Conservation (phyloP, 176 grass and related monocot genomes). For the Musa beccarii region DNA sequence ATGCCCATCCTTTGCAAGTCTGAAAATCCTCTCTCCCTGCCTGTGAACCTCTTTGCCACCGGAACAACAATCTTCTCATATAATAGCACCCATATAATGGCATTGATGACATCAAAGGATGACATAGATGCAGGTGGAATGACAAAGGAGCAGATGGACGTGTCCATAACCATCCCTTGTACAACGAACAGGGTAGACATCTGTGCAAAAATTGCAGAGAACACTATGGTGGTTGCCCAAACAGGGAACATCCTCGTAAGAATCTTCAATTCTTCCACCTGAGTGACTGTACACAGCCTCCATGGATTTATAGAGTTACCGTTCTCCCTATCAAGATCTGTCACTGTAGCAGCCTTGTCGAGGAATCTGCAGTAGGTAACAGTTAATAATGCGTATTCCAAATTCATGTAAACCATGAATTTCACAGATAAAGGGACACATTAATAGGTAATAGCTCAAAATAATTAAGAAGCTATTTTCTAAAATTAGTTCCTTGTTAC, state of each 20-base stretch:
- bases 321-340: slow-evolving; percentile 29
- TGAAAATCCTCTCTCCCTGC: slow-evolving; percentile 22
- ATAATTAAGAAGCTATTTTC: too few relatives aligned
- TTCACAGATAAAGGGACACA: too few relatives aligned
- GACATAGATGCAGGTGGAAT: slow-evolving; percentile 47
- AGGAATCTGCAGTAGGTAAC: slow-evolving; percentile 26
- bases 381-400: too few relatives aligned
- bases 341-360: slow-evolving; percentile 47
- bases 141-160: slow-evolving; percentile 27
- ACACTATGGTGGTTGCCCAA: slow-evolving; percentile 42
- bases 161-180: slow-evolving; percentile 54
- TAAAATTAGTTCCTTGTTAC: too few relatives aligned
- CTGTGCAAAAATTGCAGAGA: slow-evolving; percentile 38
- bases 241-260: slow-evolving; percentile 40
- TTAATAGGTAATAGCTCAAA: too few relatives aligned
- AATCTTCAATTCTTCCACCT: slow-evolving; percentile 80
- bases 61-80: slow-evolving; percentile 45
- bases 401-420: too few relatives aligned
- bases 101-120: slow-evolving; percentile 43
- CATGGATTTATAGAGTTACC: slow-evolving; percentile 9
- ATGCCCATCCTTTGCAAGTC: slow-evolving; percentile 55
- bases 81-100: slow-evolving; percentile 39
- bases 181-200: slow-evolving; percentile 65
- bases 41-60: slow-evolving; percentile 8
- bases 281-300: slow-evolving; percentile 58